These are phyloP conservation scores for Prunus campanulata DNA, from an alignment of 306 rosid species.

Conservation along the genomic window DNA sequence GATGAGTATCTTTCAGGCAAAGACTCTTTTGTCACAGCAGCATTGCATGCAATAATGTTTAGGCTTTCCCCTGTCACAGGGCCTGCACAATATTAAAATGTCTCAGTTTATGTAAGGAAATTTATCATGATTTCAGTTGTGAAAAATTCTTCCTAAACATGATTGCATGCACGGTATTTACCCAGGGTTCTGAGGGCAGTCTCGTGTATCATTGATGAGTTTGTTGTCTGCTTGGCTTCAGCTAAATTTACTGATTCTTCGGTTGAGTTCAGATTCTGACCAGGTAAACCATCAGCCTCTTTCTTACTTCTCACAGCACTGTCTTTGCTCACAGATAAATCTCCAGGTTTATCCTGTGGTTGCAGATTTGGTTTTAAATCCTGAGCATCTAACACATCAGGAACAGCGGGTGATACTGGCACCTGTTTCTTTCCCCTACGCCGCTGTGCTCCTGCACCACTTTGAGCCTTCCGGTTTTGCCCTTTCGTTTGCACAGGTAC, in stretches of 20 bases:
- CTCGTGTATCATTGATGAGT: slow-evolving; percentile 39
- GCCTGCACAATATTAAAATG: slow-evolving; percentile 47
- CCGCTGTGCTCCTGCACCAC: slow-evolving; percentile 56
- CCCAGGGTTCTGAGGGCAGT: slow-evolving; percentile 37
- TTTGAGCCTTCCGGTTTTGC: slow-evolving; percentile 54
- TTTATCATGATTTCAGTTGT: slow-evolving; percentile 3
- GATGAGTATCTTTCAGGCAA: slow-evolving; percentile 32
- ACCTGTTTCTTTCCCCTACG: slow-evolving; percentile 85
- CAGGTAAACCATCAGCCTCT: slow-evolving; percentile 33
- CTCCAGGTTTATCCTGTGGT: slow-evolving; percentile 37
- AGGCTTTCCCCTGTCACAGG: slow-evolving; percentile 41
- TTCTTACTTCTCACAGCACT: slow-evolving; percentile 24
- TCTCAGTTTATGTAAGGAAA: not conserved
- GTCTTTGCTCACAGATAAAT: slow-evolving; percentile 33
- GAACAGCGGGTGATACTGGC: slow-evolving; percentile 28
- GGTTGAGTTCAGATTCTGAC: slow-evolving; percentile 36
- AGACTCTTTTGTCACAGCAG: slow-evolving; percentile 31
- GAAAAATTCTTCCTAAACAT: not conserved
- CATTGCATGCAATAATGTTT: slow-evolving; percentile 29
- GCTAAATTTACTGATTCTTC: slow-evolving; percentile 34
- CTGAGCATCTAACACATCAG: slow-evolving; percentile 42
- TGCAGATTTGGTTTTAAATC: slow-evolving; percentile 38
- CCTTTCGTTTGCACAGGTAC: slow-evolving; percentile 47
- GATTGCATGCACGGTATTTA: slow-evolving; percentile 24
- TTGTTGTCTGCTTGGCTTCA: slow-evolving; percentile 37